phyloP scores from a whole-genome alignment of 139 green algal species.

The Eudorina sp. region DNA sequence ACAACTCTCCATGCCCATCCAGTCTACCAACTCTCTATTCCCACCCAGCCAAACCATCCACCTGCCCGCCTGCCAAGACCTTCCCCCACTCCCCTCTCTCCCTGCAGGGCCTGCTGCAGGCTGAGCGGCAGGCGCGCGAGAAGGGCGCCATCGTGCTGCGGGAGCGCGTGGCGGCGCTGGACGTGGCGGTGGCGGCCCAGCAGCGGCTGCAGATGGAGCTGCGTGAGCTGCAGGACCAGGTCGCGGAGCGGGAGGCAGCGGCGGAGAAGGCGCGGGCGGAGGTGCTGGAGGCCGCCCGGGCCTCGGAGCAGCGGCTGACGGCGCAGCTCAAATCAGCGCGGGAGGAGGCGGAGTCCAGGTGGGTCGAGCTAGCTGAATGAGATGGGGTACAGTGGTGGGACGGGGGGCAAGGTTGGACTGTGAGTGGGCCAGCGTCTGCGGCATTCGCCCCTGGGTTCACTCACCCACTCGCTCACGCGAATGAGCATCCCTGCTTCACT shows the following conservation, averaged over 20 bases:
- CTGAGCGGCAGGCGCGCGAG: slow-evolving; percentile 21
- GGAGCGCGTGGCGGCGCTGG: slow-evolving; percentile 23
- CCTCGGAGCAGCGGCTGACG: background rate
- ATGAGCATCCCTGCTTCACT: no score
- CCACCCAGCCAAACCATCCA: no score
- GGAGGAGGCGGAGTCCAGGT: slow-evolving; percentile 24
- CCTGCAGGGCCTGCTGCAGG: slow-evolving; percentile 1
- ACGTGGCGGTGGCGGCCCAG: slow-evolving; percentile 11
- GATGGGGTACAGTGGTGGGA: no score
- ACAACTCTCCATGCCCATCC: no score
- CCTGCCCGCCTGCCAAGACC: background rate
- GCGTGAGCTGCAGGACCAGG: slow-evolving; percentile 33
- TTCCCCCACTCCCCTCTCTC: background rate
- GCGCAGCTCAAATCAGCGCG: background rate
- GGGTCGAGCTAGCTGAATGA: no score
- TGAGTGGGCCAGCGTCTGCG: no score
- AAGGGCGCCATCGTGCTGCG: slow-evolving; percentile 15
- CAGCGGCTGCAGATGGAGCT: slow-evolving; percentile 48
- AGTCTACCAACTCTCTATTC: no score
- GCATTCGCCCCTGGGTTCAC: no score
- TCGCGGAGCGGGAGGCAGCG: slow-evolving; percentile 5
- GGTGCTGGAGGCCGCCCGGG: background rate
- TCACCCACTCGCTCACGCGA: no score
- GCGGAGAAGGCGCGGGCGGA: slow-evolving; percentile 8
- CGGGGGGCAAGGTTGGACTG: no score